Percentiles rank a stretch among this genome's conserved stretches.
phyloP scores from a whole-genome alignment of 176 grass and related monocot genomes.

The Ananas comosus region DNA sequence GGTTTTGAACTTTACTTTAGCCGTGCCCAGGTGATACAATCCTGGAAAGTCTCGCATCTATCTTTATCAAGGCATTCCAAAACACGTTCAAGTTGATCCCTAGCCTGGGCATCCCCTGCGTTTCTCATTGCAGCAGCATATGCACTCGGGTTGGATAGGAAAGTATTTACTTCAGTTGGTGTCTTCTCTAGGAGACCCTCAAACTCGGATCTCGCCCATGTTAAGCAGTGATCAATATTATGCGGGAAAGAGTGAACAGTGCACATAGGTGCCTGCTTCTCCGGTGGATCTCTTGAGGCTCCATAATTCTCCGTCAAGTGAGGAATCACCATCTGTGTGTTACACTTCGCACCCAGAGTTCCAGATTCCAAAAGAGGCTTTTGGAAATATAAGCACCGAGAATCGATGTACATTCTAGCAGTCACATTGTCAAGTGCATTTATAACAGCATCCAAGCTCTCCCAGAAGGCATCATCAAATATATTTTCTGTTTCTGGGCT shows the following conservation, averaged over 20 bases:
- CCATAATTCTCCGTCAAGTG: slow-evolving; percentile 92
- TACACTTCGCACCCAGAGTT: slow-evolving; percentile 88
- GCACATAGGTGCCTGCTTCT: slow-evolving; percentile 94
- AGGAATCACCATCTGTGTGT: slow-evolving; percentile 94
- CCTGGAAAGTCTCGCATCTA: slow-evolving; percentile 77
- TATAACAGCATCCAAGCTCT: slow-evolving; percentile 69
- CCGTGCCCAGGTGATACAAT: slow-evolving; percentile 81
- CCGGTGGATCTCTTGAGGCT: slow-evolving; percentile 90
- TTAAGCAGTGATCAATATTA: slow-evolving; percentile 91
- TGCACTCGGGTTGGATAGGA: slow-evolving; percentile 53
- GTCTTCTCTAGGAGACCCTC: slow-evolving; percentile 94
- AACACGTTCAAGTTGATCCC: slow-evolving; percentile 68
- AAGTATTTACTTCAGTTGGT: slow-evolving; percentile 75
- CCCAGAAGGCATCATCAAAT: slow-evolving; percentile 80
- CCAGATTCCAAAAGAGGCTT: slow-evolving; percentile 88
- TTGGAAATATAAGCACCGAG: slow-evolving; percentile 82
- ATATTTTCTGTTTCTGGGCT: slow-evolving; percentile 94
- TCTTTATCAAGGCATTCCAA: slow-evolving; percentile 76
- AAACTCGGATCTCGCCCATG: slow-evolving; percentile 90
- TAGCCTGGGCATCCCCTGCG: slow-evolving; percentile 79
- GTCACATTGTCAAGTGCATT: slow-evolving; percentile 86
- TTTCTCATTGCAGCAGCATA: slow-evolving; percentile 54
- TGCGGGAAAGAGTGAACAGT: slow-evolving; percentile 93
- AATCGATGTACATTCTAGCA: slow-evolving; percentile 91
- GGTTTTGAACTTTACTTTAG: slow-evolving; percentile 46